Evolutionary conservation across 75 land plant genomes (phyloP).

Genomic region (Isoetes taiwanensis): DNA sequence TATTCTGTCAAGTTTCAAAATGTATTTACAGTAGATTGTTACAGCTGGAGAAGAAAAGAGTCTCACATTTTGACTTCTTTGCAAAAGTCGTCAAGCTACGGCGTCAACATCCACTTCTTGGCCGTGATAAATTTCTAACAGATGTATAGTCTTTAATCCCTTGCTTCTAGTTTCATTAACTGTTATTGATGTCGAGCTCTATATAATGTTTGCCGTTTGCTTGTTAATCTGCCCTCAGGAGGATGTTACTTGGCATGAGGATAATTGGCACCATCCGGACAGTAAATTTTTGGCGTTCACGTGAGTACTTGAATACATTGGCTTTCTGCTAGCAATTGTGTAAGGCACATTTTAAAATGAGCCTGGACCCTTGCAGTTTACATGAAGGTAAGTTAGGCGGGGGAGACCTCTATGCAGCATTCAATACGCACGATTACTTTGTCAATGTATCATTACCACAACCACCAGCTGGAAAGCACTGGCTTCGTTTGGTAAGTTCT

Average conservation of each 20-base stretch:
- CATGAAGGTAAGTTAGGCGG: slow-evolving; percentile 38
- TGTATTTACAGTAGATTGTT: neutral
- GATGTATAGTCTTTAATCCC: slow-evolving; percentile 25
- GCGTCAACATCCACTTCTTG: slow-evolving; percentile 39
- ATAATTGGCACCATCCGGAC: slow-evolving; percentile 65
- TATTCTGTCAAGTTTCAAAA: neutral
- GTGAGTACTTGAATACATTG: slow-evolving; percentile 29
- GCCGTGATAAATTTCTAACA: slow-evolving; percentile 50
- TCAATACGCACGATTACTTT: slow-evolving; percentile 72
- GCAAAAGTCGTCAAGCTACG: slow-evolving; percentile 57
- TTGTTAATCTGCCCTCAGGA: slow-evolving; percentile 17
- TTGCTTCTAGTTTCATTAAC: neutral
- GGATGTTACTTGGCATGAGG: slow-evolving; percentile 92
- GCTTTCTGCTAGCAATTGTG: neutral
- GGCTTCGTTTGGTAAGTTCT: slow-evolving; percentile 73
- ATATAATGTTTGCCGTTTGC: neutral
- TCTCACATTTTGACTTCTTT: slow-evolving; percentile 62
- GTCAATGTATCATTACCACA: slow-evolving; percentile 44
- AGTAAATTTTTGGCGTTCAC: slow-evolving; percentile 91
- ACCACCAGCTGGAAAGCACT: slow-evolving; percentile 43
- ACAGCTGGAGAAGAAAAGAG: slow-evolving; percentile 49
- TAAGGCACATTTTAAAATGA: slow-evolving; percentile 11
- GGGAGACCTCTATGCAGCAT: slow-evolving; percentile 71
- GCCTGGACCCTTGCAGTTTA: slow-evolving; percentile 40
- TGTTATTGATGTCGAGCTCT: neutral